A percentile compares a stretch with the other conserved stretches of the same genome.
Conservation (phyloP, 169 alveolate species). For the Cystoisospora suis region DNA sequence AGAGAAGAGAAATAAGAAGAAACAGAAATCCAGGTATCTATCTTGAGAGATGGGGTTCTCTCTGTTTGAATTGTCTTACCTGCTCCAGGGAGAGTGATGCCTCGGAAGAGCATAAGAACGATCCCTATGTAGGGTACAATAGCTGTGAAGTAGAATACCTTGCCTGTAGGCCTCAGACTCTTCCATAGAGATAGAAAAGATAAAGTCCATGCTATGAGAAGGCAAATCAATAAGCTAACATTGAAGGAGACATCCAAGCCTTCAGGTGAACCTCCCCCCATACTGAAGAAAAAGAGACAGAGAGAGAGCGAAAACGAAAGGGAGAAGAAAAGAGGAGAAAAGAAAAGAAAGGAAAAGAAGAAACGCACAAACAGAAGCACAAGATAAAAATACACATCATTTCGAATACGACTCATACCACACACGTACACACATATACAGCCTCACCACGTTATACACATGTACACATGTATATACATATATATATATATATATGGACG, state of each 20-base stretch:
- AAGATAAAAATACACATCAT: no score
- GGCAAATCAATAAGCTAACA: neutral
- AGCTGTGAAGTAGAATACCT: constrained; percentile 9
- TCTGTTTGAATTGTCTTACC: neutral
- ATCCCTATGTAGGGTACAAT: neutral
- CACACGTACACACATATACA: no score
- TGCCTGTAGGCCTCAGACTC: neutral
- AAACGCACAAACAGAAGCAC: no score
- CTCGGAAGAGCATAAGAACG: neutral
- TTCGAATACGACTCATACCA: no score
- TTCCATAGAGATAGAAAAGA: neutral
- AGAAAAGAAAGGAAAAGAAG: no score
- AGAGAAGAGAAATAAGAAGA: no score
- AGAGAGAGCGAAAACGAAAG: neutral
- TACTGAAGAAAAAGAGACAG: neutral
- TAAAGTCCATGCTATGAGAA: neutral
- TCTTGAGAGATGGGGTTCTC: no score
- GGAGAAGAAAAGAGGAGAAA: neutral
- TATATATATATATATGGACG: no score
- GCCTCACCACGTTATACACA: no score
- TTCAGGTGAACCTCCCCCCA: neutral
- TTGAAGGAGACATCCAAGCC: neutral
- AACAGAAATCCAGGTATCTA: no score
- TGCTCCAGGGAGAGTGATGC: constrained; percentile 8
- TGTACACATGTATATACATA: no score